Conservation (phyloP, 2,329 filamentous ascomycete species). For the Scedosporium boydii region DNA sequence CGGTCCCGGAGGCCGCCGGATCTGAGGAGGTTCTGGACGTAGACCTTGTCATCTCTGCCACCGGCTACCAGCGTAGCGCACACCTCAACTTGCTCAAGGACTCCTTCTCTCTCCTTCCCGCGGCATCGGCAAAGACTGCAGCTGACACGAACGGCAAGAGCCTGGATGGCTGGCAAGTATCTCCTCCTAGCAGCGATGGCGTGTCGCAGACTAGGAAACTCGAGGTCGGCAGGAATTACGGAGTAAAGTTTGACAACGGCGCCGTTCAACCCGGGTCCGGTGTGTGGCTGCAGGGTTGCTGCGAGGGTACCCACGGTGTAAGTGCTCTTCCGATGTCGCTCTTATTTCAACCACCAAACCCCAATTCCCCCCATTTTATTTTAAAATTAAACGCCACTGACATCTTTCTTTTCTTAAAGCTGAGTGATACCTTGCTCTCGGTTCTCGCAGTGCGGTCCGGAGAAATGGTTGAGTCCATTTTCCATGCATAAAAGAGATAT, state of each 20-base stretch:
- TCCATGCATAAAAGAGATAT: slow-evolving; percentile 23
- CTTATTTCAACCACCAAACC: too few species aligned
- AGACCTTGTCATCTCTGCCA: slow-evolving; percentile 77
- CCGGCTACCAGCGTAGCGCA: slow-evolving; percentile 70
- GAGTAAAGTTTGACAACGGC: slow-evolving; percentile 58
- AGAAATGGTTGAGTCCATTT: slow-evolving; percentile 70
- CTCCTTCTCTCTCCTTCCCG: slow-evolving; percentile 57
- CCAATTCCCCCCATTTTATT: too few species aligned
- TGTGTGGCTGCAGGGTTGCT: slow-evolving; percentile 89
- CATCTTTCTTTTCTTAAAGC: slow-evolving; percentile 25
- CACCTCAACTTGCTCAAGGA: slow-evolving; percentile 69
- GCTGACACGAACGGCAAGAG: slow-evolving; percentile 21
- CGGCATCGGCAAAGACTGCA: slow-evolving; percentile 17
- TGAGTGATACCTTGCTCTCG: slow-evolving; percentile 75
- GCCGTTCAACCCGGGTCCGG: slow-evolving; percentile 65
- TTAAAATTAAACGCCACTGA: not conserved
- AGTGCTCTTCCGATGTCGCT: slow-evolving; percentile 29
- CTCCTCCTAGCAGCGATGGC: slow-evolving; percentile 22
- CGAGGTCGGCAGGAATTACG: slow-evolving; percentile 68
- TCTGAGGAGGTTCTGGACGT: slow-evolving; percentile 58
- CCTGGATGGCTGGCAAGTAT: slow-evolving; percentile 30
- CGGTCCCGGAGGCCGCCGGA: slow-evolving; percentile 17
- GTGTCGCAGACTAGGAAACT: slow-evolving; percentile 37
- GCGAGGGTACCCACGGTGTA: slow-evolving; percentile 85
- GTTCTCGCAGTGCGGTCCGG: slow-evolving; percentile 67